Percentiles rank a stretch among this genome's conserved stretches.
Conservation (phyloP, 2,329 filamentous ascomycete genomes). For the Beauveria varroae region DNA sequence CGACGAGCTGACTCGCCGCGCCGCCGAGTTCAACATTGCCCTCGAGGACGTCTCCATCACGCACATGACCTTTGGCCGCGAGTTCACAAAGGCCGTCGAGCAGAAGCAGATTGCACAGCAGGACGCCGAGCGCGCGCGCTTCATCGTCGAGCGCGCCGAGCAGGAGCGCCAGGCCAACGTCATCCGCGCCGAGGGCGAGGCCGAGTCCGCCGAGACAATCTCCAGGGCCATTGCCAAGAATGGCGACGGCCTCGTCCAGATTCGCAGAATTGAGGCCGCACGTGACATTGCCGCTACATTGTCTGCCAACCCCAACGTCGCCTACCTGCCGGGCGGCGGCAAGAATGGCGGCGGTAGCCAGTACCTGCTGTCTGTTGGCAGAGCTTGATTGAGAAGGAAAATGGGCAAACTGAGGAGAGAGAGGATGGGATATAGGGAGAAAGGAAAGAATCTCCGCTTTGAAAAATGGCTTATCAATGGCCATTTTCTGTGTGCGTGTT, state of each 20-base stretch:
- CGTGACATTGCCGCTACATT: slow-evolving; percentile 91
- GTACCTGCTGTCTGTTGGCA: slow-evolving; percentile 46
- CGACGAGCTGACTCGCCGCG: slow-evolving; percentile 82
- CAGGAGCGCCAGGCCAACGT: slow-evolving; percentile 98
- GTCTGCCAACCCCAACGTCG: slow-evolving; percentile 86
- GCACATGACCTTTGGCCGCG: slow-evolving; percentile 99
- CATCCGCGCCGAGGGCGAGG: slow-evolving; percentile 95
- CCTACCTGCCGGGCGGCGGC: slow-evolving; percentile 80
- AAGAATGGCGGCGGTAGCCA: slow-evolving; percentile 50
- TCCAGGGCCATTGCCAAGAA: slow-evolving; percentile 87
- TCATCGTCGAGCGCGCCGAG: slow-evolving; percentile 98
- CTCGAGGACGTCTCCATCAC: slow-evolving; percentile 99
- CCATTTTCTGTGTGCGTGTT: slow-evolving; percentile 11
- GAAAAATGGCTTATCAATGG: slow-evolving; percentile 1
- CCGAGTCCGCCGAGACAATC: slow-evolving; percentile 93
- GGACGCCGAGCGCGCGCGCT: slow-evolving; percentile 92
- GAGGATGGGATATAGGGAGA: slow-evolving; percentile 13
- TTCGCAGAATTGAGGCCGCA: slow-evolving; percentile 93
- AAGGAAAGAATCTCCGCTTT: slow-evolving; percentile 27
- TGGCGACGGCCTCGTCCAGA: slow-evolving; percentile 90
- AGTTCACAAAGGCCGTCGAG: slow-evolving; percentile 97
- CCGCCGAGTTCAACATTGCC: slow-evolving; percentile 96
- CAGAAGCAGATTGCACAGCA: slow-evolving; percentile 99
- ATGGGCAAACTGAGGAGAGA: no score
- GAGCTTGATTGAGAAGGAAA: slow-evolving; percentile 20